Base-by-base conservation (phyloP, 169 alveolate species). In the Plasmodium yoelii region DNA sequence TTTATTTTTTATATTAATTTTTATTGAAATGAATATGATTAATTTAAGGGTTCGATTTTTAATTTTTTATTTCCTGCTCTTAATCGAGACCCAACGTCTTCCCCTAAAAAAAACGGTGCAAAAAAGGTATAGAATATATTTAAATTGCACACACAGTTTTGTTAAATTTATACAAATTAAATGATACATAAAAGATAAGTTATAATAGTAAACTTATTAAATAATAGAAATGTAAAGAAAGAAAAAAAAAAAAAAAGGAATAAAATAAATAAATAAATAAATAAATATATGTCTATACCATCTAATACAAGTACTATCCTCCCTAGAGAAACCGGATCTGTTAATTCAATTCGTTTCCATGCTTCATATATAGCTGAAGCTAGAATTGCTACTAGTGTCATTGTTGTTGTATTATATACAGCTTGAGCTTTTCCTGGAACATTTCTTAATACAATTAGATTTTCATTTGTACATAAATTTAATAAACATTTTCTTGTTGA, bases 341-440 rank as follows among this genome's bases (percentile, higher is more conserved):
- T 90, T 6, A 91, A 73, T 44, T 95, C 97, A 67, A 95, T 96
- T 72, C 96, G 92, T 88, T 95, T 95, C 97, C 97, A 95, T 10
- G 97, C 97, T 47, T 95, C 97, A 47, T 96, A 95, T 60, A 95
- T 72, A 4, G 97, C 97, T 12, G 97, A 94, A 0, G 97, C 97
- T 63, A 95, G 77, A 67, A 95, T 95, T 13, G 97, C 92, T 15
- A 95, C 97, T 6, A 95, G 87, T 1, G 97, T 94, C 87, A 95
- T 94, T 12, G 96, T 87, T 4, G 96, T 84, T 6, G 97, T 92
- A 77, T 94, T 93, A 57, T 92, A 93, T 12, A 96, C 87, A 9
- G 95, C 97, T 84, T 94, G 96, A n/a, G 94, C 93, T 69, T 94
- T 95, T 46, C 97, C 97, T 4, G 97, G 97, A 10, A 95, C 97